Base-by-base conservation (phyloP, 176 grass and related monocot genomes). In the Raddia guianensis region DNA sequence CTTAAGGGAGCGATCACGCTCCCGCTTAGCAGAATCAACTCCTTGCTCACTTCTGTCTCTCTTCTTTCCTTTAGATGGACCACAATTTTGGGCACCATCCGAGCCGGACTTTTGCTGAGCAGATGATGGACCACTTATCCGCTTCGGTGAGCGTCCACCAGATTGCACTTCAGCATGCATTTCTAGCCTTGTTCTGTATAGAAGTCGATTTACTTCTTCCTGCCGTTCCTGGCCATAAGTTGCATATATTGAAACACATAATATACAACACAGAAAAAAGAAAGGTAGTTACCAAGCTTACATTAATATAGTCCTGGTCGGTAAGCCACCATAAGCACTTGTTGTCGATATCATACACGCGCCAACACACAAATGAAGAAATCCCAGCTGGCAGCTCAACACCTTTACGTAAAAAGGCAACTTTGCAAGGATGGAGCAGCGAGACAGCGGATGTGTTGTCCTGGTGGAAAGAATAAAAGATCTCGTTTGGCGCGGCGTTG, bases 311-410 rank as follows among this genome's bases (percentile, higher is more conserved):
- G 45, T 96, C 87, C 54, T 86, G 76, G 65, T 96, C 85, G 12
- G 87, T 93, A 74, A 97, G 83, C 93, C 90, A 91, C 93, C 90
- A 97, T 77, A 97, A 88, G 65, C 93, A 81, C 85, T 86, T 97
- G 76, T 90, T 88, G 73, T 85, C 90, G 70, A 89, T 97, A 83
- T 97, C 93, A 59, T 97, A 97, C 14, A 97, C 88, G 8, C 90
- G 82, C 58, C 93, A 77, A 85, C 93, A 93, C 21, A 97, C 82
- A 82, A 97, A 97, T 67, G 93, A 97, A 47, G 93, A 97, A 59
- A 97, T 72, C 57, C 90, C 93, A 70, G 74, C 46, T 32, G 90
- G 85, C 49, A 97, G 84, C 55, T 93, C 88, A 71, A 84, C 67
- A 15, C 93, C 93, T 82, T 90, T 90, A 18, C 79, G 85, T 61